A percentile compares a stretch with the other conserved stretches of the same genome.
These are phyloP conservation scores for Hippophae rhamnoides DNA, from an alignment of 306 rosid species.

Conservation along the genomic window DNA sequence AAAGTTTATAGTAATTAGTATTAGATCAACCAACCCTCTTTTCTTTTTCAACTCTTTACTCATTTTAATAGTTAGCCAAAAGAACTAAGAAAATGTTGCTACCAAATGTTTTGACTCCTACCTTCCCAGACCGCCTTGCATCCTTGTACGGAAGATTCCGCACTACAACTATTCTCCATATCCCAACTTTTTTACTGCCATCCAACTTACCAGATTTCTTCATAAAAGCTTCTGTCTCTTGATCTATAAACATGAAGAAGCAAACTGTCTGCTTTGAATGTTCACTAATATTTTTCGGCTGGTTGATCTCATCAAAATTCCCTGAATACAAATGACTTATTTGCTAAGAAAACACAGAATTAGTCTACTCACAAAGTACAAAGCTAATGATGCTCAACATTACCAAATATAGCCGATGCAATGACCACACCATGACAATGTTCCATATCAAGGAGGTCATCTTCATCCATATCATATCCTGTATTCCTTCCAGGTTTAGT, in stretches of 20 bases:
- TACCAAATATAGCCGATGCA: slow-evolving; percentile 92
- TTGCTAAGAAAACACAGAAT: slow-evolving; percentile 14
- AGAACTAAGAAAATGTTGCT: no score
- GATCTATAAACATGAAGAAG: slow-evolving; percentile 82
- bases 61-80: no score
- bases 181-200: slow-evolving; percentile 52
- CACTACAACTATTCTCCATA: slow-evolving; percentile 70
- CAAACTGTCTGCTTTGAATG: slow-evolving; percentile 68
- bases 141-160: slow-evolving; percentile 71
- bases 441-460: slow-evolving; percentile 64
- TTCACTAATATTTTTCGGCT: slow-evolving; percentile 52
- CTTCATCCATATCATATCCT: slow-evolving; percentile 72
- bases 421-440: slow-evolving; percentile 77
- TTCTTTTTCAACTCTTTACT: no score
- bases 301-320: slow-evolving; percentile 79
- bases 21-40: no score
- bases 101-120: slow-evolving; percentile 13
- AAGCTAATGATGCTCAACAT: slow-evolving; percentile 11
- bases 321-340: slow-evolving; percentile 34
- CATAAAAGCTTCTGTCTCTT: slow-evolving; percentile 56
- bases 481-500: slow-evolving; percentile 68
- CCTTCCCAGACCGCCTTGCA: slow-evolving; percentile 84
- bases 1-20: no score
- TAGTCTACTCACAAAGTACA: neutral
- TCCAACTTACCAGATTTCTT: slow-evolving; percentile 40